Percentiles rank a stretch among this genome's conserved stretches.
Evolutionary conservation across 352 stramenopile species (phyloP).

Genomic region (Globisporangium nodosum): DNA sequence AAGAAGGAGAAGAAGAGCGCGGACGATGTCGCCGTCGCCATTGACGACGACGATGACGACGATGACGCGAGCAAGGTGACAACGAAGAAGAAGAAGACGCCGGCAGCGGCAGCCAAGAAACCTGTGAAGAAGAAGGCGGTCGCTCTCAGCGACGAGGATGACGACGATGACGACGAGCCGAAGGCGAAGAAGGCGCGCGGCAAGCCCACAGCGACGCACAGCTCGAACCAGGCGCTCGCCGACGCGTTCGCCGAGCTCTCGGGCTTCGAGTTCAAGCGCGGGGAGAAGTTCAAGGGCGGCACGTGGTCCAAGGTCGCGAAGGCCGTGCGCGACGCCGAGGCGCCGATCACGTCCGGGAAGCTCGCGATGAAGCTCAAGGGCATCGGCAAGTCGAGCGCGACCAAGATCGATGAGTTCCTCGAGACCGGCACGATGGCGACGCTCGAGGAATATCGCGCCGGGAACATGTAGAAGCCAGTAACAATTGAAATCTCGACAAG

Average conservation of each 20-base stretch:
- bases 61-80: constrained; percentile 22
- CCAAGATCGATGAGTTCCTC: constrained; percentile 85
- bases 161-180: constrained; percentile 40
- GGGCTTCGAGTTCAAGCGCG: constrained; percentile 86
- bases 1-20: constrained; percentile 32
- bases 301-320: constrained; percentile 88
- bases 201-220: constrained; percentile 39
- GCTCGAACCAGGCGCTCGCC: constrained; percentile 66
- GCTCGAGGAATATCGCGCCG: constrained; percentile 81
- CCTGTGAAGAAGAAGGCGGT: constrained; percentile 15
- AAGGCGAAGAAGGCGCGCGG: constrained; percentile 47
- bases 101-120: not conserved
- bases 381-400: constrained; percentile 72
- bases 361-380: constrained; percentile 78
- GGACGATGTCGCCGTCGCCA: not conserved
- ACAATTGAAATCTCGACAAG: not conserved
- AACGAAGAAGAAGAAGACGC: constrained; percentile 13
- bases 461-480: constrained; percentile 52
- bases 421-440: constrained; percentile 72
- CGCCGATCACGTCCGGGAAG: constrained; percentile 64
- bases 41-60: not conserved
- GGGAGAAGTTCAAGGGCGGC: constrained; percentile 80
- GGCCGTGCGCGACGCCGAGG: constrained; percentile 67
- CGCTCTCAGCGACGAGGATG: constrained; percentile 21
- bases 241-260: constrained; percentile 78